These are phyloP conservation scores for Rickenella mellea DNA, from an alignment of 768 basidiomycete genomes.

Conservation along the genomic window DNA sequence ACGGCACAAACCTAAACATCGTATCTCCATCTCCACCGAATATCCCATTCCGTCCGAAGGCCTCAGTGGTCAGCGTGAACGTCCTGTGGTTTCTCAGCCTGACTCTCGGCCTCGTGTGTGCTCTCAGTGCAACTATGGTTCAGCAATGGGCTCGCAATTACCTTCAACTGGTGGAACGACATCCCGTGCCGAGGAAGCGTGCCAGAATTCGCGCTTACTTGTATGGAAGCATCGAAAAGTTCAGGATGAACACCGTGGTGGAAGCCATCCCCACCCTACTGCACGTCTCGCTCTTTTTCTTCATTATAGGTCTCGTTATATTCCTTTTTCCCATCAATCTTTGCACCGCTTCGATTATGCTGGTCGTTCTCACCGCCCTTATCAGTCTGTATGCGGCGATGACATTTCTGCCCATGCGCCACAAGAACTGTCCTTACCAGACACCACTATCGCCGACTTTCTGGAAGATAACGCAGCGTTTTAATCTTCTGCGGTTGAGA, in stretches of 20 bases:
- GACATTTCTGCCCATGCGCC: slow-evolving; percentile 6
- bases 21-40: no score
- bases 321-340: slow-evolving; percentile 8
- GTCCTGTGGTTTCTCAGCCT: slow-evolving; percentile 7
- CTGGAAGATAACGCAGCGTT: slow-evolving; percentile 6
- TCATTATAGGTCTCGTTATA: slow-evolving; percentile 8
- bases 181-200: slow-evolving; percentile 2
- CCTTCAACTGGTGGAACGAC: slow-evolving; percentile 1
- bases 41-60: no score
- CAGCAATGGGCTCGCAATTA: slow-evolving; percentile 9
- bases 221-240: slow-evolving; percentile 5
- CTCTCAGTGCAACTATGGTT: slow-evolving; percentile 4
- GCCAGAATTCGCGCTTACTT: slow-evolving; percentile 4
- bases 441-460: slow-evolving; percentile 8
- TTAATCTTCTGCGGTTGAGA: no score
- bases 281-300: slow-evolving; percentile 8
- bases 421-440: slow-evolving; percentile 7
- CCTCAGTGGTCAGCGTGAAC: slow-evolving; percentile 6
- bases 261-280: slow-evolving; percentile 6
- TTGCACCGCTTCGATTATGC: slow-evolving; percentile 3
- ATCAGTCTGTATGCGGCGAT: slow-evolving; percentile 2
- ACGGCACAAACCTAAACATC: no score
- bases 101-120: slow-evolving; percentile 5
- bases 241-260: slow-evolving; percentile 3
- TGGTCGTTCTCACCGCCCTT: slow-evolving; percentile 1